Percentiles rank a stretch among this genome's conserved stretches.
phyloP scores from a whole-genome alignment of 2,329 filamentous ascomycete species.

The Endoconidiophora polonica region DNA sequence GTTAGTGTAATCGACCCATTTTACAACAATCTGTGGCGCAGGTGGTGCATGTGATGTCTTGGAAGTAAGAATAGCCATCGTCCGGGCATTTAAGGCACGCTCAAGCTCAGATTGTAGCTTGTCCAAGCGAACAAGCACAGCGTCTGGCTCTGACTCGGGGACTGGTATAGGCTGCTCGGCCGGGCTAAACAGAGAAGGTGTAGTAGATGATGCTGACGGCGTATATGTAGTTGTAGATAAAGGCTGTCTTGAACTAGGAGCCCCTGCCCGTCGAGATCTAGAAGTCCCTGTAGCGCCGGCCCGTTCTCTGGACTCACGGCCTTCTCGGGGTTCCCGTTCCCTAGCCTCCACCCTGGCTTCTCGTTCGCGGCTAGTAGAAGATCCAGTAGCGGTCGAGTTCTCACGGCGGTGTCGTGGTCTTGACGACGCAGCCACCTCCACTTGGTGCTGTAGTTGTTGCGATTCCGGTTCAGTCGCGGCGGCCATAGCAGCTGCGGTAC shows the following conservation, averaged over 20 bases:
- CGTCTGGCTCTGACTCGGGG: conserved; percentile 38
- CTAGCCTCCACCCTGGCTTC: background rate
- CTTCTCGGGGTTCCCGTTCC: conserved; percentile 3
- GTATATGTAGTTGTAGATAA: conserved; percentile 2
- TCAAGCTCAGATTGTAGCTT: conserved; percentile 44
- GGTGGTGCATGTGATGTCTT: conserved; percentile 36
- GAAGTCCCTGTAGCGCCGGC: conserved; percentile 1
- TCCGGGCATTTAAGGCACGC: conserved; percentile 43
- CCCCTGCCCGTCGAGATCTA: conserved; percentile 2
- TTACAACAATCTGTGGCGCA: conserved; percentile 49
- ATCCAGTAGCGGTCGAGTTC: background rate
- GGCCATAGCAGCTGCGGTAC: conserved; percentile 9
- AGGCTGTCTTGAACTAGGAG: conserved; percentile 4
- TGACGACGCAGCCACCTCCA: background rate
- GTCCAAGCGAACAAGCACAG: conserved; percentile 37
- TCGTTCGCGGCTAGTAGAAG: conserved; percentile 7
- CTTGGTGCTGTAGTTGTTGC: background rate
- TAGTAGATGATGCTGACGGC: conserved; percentile 15
- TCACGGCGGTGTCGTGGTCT: conserved; percentile 11
- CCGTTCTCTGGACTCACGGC: conserved; percentile 1
- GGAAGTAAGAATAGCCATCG: conserved; percentile 42
- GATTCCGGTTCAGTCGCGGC: conserved; percentile 3
- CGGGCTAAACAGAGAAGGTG: conserved; percentile 38
- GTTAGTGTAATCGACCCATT: conserved; percentile 82
- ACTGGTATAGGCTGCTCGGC: conserved; percentile 34